These are phyloP conservation scores for Trichomonas vaginalis DNA, from an alignment of 208 protist genomes.

Conservation along the genomic window DNA sequence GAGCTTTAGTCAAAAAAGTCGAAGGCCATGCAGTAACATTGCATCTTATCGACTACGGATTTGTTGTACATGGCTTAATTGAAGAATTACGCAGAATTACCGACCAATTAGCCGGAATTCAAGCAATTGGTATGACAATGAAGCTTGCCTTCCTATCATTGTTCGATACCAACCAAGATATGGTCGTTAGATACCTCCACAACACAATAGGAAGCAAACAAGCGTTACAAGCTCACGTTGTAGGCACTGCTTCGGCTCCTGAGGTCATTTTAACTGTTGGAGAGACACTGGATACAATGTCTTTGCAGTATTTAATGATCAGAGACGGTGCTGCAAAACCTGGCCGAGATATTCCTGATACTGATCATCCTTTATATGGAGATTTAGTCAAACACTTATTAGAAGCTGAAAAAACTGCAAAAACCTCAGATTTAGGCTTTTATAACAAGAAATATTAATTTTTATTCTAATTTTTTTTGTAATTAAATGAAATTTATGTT, in stretches of 20 bases:
- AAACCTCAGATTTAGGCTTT: background rate
- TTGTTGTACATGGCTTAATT: background rate
- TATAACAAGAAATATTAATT: background rate
- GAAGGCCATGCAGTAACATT: background rate
- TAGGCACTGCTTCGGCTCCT: background rate
- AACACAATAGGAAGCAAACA: background rate
- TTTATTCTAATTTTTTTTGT: background rate
- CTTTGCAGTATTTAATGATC: background rate
- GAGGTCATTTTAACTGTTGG: background rate
- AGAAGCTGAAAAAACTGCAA: background rate
- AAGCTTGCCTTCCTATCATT: background rate
- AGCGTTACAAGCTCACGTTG: background rate
- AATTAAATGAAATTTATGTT: no score
- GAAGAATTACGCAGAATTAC: background rate
- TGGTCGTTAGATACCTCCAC: background rate
- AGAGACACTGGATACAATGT: background rate
- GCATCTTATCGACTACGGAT: background rate
- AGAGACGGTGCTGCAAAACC: background rate
- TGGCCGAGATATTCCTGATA: background rate
- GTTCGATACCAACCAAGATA: background rate
- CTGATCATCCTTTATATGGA: background rate
- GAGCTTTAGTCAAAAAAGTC: background rate
- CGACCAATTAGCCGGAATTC: background rate
- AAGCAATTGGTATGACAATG: background rate
- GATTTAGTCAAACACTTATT: background rate